phyloP scores from a whole-genome alignment of 2,329 filamentous ascomycete species.

The Arthrobotrys iridis region DNA sequence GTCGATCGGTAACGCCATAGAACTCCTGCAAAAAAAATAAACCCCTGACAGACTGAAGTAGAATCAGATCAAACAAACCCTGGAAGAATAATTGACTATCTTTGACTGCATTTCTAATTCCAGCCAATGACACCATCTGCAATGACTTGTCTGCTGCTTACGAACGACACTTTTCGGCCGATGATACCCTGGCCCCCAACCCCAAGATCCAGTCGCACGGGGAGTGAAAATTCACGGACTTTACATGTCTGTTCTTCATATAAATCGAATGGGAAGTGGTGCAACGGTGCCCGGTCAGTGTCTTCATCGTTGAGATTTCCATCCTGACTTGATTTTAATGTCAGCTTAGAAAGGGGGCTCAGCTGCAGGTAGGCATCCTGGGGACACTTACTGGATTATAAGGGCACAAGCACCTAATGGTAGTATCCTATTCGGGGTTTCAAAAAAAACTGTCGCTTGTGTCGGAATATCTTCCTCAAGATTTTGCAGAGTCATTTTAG shows the following conservation, averaged over 20 bases:
- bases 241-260: conserved; percentile 7
- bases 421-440: conserved; percentile 12
- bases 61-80: background rate
- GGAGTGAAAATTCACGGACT: conserved; percentile 13
- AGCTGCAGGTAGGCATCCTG: no score
- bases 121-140: conserved; percentile 51
- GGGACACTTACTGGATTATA: conserved; percentile 40
- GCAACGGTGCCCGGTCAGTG: background rate
- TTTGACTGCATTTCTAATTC: conserved; percentile 28
- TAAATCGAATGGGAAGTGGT: conserved; percentile 32
- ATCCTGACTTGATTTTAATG: conserved; percentile 23
- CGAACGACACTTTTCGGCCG: conserved; percentile 44
- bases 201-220: conserved; percentile 41
- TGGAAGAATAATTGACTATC: no score
- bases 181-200: conserved; percentile 42
- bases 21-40: no score
- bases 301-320: conserved; percentile 28
- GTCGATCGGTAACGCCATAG: no score
- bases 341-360: background rate
- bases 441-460: conserved; percentile 23
- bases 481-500: conserved; percentile 51
- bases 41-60: background rate
- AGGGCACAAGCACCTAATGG: conserved; percentile 22
- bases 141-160: conserved; percentile 49
- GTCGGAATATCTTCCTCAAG: conserved; percentile 25